Conservation (phyloP, 495 filamentous ascomycete genomes). For the Podospora comata region DNA sequence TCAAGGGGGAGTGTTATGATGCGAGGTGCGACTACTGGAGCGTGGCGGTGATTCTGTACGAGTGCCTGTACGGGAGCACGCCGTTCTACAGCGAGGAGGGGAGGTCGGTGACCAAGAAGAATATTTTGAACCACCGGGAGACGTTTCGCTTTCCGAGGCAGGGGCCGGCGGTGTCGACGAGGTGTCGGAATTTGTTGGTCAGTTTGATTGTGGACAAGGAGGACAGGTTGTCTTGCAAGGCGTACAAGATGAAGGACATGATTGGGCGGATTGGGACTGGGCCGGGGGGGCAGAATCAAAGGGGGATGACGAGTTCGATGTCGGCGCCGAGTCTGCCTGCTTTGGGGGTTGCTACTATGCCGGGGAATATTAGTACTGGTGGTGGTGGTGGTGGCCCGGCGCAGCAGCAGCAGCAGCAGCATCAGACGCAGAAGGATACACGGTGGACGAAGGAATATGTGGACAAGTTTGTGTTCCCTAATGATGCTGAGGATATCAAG, state of each 20-base stretch:
- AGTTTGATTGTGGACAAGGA: constrained; percentile 75
- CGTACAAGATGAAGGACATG: constrained; percentile 64
- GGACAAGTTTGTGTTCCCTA: constrained; percentile 65
- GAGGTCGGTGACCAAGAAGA: constrained; percentile 70
- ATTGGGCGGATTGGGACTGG: constrained; percentile 20
- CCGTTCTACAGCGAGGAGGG: constrained; percentile 80
- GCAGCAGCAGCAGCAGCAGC: no score
- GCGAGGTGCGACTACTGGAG: constrained; percentile 97
- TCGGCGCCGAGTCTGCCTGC: neutral
- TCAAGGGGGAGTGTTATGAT: constrained; percentile 80
- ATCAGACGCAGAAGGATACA: neutral
- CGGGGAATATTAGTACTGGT: no score
- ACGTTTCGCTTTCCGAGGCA: constrained; percentile 59
- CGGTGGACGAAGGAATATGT: constrained; percentile 30
- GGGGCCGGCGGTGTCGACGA: constrained; percentile 55
- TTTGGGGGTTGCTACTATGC: neutral
- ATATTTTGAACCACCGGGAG: constrained; percentile 59
- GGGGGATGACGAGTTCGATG: neutral
- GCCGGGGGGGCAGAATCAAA: neutral
- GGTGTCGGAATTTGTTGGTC: constrained; percentile 70
- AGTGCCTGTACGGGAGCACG: constrained; percentile 89
- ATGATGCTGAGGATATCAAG: constrained; percentile 78
- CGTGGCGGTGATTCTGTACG: constrained; percentile 85
- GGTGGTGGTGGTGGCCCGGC: neutral
- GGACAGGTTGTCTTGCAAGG: constrained; percentile 66